Conservation (phyloP, 2,329 filamentous ascomycete genomes). For the Apiospora rasikravindrae region DNA sequence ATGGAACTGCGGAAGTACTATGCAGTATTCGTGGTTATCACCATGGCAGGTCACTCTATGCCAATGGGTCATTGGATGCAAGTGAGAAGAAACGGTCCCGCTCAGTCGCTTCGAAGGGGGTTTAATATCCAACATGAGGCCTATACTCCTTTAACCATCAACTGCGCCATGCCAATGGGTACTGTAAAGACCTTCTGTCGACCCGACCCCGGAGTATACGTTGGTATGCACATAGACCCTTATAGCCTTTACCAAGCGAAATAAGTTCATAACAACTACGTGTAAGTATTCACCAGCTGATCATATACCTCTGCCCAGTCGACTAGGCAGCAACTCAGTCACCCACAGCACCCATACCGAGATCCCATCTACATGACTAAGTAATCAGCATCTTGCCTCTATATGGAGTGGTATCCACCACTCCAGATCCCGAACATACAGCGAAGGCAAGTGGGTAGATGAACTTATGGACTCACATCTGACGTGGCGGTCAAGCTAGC, state of each 20-base stretch:
- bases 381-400: neutral
- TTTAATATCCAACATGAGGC: no score
- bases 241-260: neutral
- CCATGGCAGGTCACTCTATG: no score
- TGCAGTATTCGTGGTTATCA: neutral
- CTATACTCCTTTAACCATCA: no score
- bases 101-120: no score
- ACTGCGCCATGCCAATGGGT: no score
- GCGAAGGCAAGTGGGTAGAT: slow-evolving; percentile 6
- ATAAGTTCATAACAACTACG: neutral
- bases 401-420: neutral
- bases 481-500: neutral
- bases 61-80: no score
- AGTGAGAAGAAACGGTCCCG: no score
- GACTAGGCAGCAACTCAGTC: neutral
- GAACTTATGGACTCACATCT: neutral
- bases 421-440: neutral
- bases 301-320: neutral
- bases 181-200: no score
- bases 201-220: neutral
- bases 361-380: neutral
- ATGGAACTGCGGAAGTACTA: neutral
- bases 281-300: neutral
- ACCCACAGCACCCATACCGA: neutral
- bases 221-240: neutral